Conservation (phyloP, 2,329 filamentous ascomycete species). For the Colletotrichum brevisporum region DNA sequence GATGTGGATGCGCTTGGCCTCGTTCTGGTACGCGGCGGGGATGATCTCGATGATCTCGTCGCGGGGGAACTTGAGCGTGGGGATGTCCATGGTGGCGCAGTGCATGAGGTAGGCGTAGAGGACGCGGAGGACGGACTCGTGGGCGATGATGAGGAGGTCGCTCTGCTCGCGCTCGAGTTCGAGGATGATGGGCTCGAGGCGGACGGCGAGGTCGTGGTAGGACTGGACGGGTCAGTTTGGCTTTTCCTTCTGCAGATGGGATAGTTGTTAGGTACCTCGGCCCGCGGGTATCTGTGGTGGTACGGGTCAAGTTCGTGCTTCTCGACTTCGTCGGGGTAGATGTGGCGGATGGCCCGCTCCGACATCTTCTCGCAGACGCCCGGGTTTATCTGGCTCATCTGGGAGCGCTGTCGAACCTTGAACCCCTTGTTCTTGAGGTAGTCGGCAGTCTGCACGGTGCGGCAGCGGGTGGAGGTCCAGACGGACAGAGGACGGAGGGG, state of each 20-base stretch:
- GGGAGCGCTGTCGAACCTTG: slow-evolving; percentile 90
- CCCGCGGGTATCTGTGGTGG: slow-evolving; percentile 94
- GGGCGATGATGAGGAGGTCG: slow-evolving; percentile 97
- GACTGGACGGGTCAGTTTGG: slow-evolving; percentile 68
- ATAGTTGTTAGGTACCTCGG: slow-evolving; percentile 74
- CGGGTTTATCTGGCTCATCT: slow-evolving; percentile 97
- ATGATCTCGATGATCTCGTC: slow-evolving; percentile 99
- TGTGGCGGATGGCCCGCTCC: slow-evolving; percentile 81
- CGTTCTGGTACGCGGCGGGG: slow-evolving; percentile 96
- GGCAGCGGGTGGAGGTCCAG: slow-evolving; percentile 93
- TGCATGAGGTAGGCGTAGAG: slow-evolving; percentile 99
- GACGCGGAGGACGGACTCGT: slow-evolving; percentile 97
- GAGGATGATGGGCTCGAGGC: slow-evolving; percentile 96
- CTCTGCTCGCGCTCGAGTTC: slow-evolving; percentile 97
- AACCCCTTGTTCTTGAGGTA: slow-evolving; percentile 85
- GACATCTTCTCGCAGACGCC: slow-evolving; percentile 96
- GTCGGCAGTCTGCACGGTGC: slow-evolving; percentile 91
- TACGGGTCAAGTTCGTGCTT: slow-evolving; percentile 97
- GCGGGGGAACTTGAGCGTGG: slow-evolving; percentile 91
- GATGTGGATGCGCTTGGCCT: slow-evolving; percentile 91
- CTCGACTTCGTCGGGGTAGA: slow-evolving; percentile 91
- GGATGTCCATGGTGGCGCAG: slow-evolving; percentile 95
- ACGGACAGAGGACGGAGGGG: slow-evolving; percentile 86
- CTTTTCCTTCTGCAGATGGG: too few relatives aligned
- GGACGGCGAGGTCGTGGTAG: slow-evolving; percentile 98